A percentile compares a stretch with the other conserved stretches of the same genome.
Conservation (phyloP, 2,329 filamentous ascomycete species). For the Penicillium vulpinum region DNA sequence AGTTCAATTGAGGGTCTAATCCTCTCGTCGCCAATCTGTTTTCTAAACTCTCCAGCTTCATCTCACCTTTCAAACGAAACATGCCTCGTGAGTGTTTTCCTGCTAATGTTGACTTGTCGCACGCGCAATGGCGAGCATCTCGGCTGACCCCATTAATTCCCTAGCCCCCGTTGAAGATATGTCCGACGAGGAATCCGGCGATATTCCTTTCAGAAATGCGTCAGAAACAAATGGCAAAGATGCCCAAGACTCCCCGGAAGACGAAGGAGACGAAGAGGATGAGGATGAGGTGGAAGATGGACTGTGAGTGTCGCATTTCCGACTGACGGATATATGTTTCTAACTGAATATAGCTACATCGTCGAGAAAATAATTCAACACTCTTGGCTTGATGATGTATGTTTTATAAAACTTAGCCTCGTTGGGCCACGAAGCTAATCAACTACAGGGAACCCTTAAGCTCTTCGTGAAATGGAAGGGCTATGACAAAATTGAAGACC, state of each 20-base stretch:
- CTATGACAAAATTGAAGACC: constrained; percentile 45
- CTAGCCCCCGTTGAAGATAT: constrained; percentile 35
- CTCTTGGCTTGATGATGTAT: constrained; percentile 38
- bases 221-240: constrained; percentile 22
- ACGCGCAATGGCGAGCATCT: constrained; percentile 6
- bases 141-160: constrained; percentile 13
- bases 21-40: constrained; percentile 33
- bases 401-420: background rate
- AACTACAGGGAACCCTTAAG: constrained; percentile 37
- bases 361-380: constrained; percentile 45
- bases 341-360: constrained; percentile 35
- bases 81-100: constrained; percentile 44
- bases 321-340: constrained; percentile 7
- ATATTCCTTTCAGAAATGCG: constrained; percentile 40
- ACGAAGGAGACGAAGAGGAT: constrained; percentile 21
- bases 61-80: constrained; percentile 25
- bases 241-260: constrained; percentile 7
- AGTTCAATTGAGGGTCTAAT: constrained; percentile 3
- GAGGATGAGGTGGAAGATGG: constrained; percentile 32
- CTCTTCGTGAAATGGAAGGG: constrained; percentile 52
- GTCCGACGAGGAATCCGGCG: constrained; percentile 42
- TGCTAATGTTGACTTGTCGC: constrained; percentile 9
- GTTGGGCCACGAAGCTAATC: constrained; percentile 16
- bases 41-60: constrained; percentile 27
- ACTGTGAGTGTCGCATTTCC: constrained; percentile 31